Evolutionary conservation across 768 basidiomycete genomes (phyloP).

Genomic region (Clitopilus hobsonii): DNA sequence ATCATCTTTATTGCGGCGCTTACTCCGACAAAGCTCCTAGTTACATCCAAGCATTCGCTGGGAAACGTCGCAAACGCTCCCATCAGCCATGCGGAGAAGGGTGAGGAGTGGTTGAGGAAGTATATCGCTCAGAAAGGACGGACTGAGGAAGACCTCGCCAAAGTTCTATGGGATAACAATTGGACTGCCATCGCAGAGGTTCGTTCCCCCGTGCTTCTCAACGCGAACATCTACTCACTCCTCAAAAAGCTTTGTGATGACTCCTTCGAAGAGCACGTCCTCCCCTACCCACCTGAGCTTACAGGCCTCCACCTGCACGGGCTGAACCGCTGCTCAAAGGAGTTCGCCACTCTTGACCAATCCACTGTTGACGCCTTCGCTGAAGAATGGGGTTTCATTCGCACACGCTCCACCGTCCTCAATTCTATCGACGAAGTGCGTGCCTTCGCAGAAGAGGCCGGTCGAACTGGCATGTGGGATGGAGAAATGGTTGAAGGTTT

Average conservation of each 20-base stretch:
- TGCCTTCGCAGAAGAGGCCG: constrained; percentile 65
- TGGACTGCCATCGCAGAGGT: constrained; percentile 94
- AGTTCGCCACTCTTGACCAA: constrained; percentile 70
- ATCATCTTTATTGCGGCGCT: constrained; percentile 93
- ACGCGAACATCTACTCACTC: neutral
- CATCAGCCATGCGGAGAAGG: constrained; percentile 75
- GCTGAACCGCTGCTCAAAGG: constrained; percentile 64
- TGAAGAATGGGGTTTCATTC: constrained; percentile 86
- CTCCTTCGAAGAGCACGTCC: constrained; percentile 94
- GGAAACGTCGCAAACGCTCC: constrained; percentile 44
- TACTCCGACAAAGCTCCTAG: constrained; percentile 64
- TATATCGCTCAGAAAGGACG: constrained; percentile 60
- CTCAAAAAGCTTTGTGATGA: constrained; percentile 88
- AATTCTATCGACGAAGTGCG: constrained; percentile 63
- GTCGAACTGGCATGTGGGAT: constrained; percentile 69
- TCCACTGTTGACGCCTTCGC: constrained; percentile 74
- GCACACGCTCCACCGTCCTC: constrained; percentile 58
- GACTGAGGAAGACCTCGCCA: constrained; percentile 72
- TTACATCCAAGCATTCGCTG: constrained; percentile 91
- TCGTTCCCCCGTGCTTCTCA: constrained; percentile 12
- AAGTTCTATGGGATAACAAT: constrained; percentile 70
- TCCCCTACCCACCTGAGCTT: constrained; percentile 73
- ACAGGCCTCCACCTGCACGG: constrained; percentile 94
- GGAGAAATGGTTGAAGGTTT: constrained; percentile 90
- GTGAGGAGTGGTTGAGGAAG: constrained; percentile 75